Evolutionary conservation across 345 rosid genomes (phyloP), one percentile per base, ranked within the genome.

Genomic region (Populus tremula): DNA sequence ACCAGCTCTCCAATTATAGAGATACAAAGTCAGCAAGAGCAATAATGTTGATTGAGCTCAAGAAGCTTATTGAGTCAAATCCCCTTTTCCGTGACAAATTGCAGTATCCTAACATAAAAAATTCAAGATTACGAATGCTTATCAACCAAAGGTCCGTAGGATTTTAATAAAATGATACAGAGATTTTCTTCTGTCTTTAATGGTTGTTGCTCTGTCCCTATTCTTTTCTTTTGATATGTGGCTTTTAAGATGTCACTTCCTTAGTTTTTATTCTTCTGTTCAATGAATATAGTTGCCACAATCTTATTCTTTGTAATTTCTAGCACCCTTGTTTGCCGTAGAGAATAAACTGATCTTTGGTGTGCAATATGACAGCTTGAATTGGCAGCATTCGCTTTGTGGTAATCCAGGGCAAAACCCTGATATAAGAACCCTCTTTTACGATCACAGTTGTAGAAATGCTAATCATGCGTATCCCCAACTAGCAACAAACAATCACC

Each of bases 341-440:
- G 56, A 65, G 43, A 23, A 64, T 36, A 5, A 45, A 65, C 41
- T 72, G 81, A 81, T 36, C 61, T 43, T 56, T 41, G 69, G 41
- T 70, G 11, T 69, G 27, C 69, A n/a, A 67, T 75, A 66, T 74
- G 79, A 70, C 86, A 87, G 89, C 82, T 77, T 87, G 82, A 84
- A 86, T 62, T 86, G 88, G 88, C 88, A 86, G 77, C 89, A 84
- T 69, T 79, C 83, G 5, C 83, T 74, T 54, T 87, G 89, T 70
- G 61, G 71, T 69, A 80, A 76, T 79, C 81, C 85, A 23, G 70
- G 71, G 75, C 85, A 33, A 79, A 81, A 82, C 70, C 89, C 85
- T 77, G 86, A 81, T 39, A 77, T 83, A 71, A 81, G 69, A 79
- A 82, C 89, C 62, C 83, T 87, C 49, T 77, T 82, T 76, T 77